Evolutionary conservation across 2,329 filamentous ascomycete genomes (phyloP).

Genomic region (Knoxdaviesia proteae): DNA sequence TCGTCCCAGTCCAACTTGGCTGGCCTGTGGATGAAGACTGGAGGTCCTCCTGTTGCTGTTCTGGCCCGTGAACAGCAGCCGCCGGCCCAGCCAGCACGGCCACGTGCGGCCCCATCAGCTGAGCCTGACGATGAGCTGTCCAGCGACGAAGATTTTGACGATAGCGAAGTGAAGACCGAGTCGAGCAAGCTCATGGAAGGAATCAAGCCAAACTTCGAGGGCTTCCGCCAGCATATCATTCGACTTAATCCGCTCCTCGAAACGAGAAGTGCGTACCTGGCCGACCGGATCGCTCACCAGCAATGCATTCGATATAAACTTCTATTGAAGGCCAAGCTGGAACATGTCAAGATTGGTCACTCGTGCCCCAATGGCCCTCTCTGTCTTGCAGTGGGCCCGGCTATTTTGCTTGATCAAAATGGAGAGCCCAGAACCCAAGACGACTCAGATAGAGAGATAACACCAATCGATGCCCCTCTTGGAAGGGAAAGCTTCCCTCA

Average conservation of each 20-base stretch:
- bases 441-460: conserved; percentile 42
- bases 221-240: conserved; percentile 56
- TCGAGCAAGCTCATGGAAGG: conserved; percentile 40
- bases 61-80: conserved; percentile 13
- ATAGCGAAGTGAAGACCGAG: conserved; percentile 39
- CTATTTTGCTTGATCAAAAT: conserved; percentile 28
- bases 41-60: conserved; percentile 31
- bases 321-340: conserved; percentile 47
- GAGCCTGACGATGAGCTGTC: conserved; percentile 30
- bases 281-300: conserved; percentile 66
- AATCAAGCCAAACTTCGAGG: conserved; percentile 51
- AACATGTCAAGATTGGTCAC: conserved; percentile 42
- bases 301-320: conserved; percentile 63
- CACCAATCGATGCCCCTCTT: conserved; percentile 47
- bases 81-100: background rate
- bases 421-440: conserved; percentile 39
- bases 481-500: conserved; percentile 54
- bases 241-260: conserved; percentile 52
- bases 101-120: background rate
- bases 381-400: conserved; percentile 19
- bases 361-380: conserved; percentile 39
- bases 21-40: conserved; percentile 28
- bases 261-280: conserved; percentile 36
- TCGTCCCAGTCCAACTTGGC: conserved; percentile 23
- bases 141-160: conserved; percentile 41